These are phyloP conservation scores for Immersiporthe knoxdaviesiana DNA, from an alignment of 2,329 filamentous ascomycete species.

Conservation along the genomic window DNA sequence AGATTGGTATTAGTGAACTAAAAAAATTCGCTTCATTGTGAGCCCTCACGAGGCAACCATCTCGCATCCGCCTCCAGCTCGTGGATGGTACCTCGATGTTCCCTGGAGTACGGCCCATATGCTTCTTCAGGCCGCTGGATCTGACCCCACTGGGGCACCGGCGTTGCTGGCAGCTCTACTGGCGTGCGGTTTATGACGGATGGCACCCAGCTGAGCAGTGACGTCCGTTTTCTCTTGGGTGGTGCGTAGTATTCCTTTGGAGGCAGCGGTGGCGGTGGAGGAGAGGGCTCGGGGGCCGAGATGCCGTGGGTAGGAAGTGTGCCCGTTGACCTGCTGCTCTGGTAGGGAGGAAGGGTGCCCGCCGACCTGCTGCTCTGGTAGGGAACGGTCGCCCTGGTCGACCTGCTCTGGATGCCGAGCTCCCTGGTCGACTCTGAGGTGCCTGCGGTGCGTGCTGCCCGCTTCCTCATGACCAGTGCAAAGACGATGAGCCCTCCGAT, in stretches of 20 bases:
- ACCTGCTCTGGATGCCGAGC: conserved; percentile 8
- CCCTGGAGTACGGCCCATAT: conserved; percentile 18
- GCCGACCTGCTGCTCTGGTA: background rate
- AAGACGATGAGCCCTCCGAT: conserved; percentile 21
- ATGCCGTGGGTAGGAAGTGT: background rate
- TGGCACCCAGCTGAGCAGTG: conserved; percentile 26
- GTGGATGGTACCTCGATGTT: conserved; percentile 11
- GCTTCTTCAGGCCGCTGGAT: conserved; percentile 18
- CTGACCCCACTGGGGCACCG: conserved; percentile 17
- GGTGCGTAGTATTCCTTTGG: conserved; percentile 18
- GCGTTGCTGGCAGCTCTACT: conserved; percentile 27
- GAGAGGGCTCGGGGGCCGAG: conserved; percentile 5
- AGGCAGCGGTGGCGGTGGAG: conserved; percentile 24
- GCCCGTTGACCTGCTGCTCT: background rate
- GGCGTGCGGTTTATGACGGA: conserved; percentile 26
- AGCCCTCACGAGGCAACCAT: conserved; percentile 22
- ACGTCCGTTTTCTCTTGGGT: conserved; percentile 26
- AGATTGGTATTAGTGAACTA: conserved; percentile 11
- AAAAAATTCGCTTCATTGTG: background rate
- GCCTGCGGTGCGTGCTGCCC: conserved; percentile 5
- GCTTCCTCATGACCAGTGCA: conserved; percentile 20
- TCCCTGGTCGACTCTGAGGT: conserved; percentile 2
- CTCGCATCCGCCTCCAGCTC: conserved; percentile 27
- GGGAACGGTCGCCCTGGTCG: background rate
- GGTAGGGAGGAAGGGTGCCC: background rate